Evolutionary conservation across 1,284 basidiomycete genomes (phyloP), one percentile per base, ranked within the genome.

Genomic region (Papiliotrema laurentii): DNA sequence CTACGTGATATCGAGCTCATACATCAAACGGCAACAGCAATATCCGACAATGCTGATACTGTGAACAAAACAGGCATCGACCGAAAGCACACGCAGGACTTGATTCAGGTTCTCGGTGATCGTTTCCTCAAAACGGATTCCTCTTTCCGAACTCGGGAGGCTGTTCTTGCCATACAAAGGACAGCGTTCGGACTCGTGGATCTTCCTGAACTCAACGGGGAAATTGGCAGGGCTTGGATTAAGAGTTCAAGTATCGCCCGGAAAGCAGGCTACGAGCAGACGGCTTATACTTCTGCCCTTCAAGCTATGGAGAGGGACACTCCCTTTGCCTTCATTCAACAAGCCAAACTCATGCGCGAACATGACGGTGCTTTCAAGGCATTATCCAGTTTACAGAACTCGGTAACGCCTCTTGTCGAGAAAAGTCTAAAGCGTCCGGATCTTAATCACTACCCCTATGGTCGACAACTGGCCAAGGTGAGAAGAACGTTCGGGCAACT

Each of bases 231-330:
- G 44, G 83, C 89, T 1, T 99, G 96, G 96, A 81, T 98, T 14
- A 79, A 83, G 18, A 97, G 89, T 49, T 87, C 93, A 16, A 97
- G 96, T 69, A 92, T 93, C 52, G 94, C 96, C 13, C 80, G 96
- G 43, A 97, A 96, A 67, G 89, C 92, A 0, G 87, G 89, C 0
- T 94, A 98, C 70, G 85, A 83, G 76, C 96, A 98, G 75, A 97
- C 94, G 0, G 92, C 96, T 2, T 99, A 98, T 68, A 97, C 89
- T 63, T 93, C 96, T 1, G 84, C 90, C 47, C 79, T 99, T 0
- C 96, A 98, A 72, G 90, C 92, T 0, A 81, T 84, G 49, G 85
- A 91, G 64, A 81, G 79, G 56, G 79, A 83, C 28, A 81, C 85
- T 0, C 81, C 82, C 0, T 91, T 87, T 63, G 83, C 87, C 3